Percentiles rank a stretch among this genome's conserved stretches.
These are phyloP conservation scores for Botryotinia calthae DNA, from an alignment of 2,329 filamentous ascomycete genomes.

Conservation along the genomic window DNA sequence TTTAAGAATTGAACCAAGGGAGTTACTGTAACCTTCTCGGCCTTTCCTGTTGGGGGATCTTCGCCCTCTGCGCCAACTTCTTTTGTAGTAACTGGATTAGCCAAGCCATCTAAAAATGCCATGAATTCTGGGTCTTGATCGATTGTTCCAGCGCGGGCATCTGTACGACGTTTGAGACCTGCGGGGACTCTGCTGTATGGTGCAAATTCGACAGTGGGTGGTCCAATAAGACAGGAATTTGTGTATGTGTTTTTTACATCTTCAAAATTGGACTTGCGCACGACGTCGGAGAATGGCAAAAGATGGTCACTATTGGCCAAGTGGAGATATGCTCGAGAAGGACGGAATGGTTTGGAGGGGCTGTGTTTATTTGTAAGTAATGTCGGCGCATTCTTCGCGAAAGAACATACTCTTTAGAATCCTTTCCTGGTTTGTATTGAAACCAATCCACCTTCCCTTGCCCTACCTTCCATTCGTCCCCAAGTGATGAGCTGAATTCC, in stretches of 20 bases:
- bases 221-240: slow-evolving; percentile 70
- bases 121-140: slow-evolving; percentile 97
- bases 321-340: slow-evolving; percentile 79
- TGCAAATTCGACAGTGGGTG: slow-evolving; percentile 77
- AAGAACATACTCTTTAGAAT: slow-evolving; percentile 72
- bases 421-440: slow-evolving; percentile 69
- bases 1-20: slow-evolving; percentile 86
- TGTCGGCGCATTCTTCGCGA: not conserved
- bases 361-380: slow-evolving; percentile 44
- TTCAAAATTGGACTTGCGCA: slow-evolving; percentile 69
- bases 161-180: slow-evolving; percentile 65
- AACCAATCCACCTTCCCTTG: slow-evolving; percentile 83
- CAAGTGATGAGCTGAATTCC: slow-evolving; percentile 72
- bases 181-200: slow-evolving; percentile 80
- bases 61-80: slow-evolving; percentile 44
- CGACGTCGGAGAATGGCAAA: slow-evolving; percentile 62
- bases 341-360: slow-evolving; percentile 79
- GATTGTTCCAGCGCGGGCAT: slow-evolving; percentile 88
- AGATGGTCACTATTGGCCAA: slow-evolving; percentile 71
- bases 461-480: slow-evolving; percentile 78
- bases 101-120: slow-evolving; percentile 82
- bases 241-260: slow-evolving; percentile 77
- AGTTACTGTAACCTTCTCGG: slow-evolving; percentile 71
- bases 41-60: slow-evolving; percentile 29
- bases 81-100: slow-evolving; percentile 59